Base-by-base conservation (phyloP, 2,329 filamentous ascomycete genomes). In the Beauveria sp. region DNA sequence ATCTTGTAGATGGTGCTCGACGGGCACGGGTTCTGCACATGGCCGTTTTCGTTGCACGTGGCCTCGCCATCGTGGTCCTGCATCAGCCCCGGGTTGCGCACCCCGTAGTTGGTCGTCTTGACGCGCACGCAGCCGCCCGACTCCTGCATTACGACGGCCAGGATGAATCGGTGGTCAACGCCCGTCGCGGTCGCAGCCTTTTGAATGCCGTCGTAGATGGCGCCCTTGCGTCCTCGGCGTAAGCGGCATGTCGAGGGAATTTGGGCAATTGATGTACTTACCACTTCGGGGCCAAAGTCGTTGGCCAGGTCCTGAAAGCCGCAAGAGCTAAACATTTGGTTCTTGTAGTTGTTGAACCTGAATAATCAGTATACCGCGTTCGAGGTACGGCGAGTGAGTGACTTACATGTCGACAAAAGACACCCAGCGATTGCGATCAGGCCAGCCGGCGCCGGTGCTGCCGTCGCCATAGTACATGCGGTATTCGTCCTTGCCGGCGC, bases 61-160 rank as follows among this genome's bases (percentile, higher is more conserved):
- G 67, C 71, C 28, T 60, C 57, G 52, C 74, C 75, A 58, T 73
- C 67, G 65, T 76, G 73, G 40, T 66, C 67, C 64, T 77, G 74
- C 73, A 76, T 74, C 40, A 77, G 70, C 55, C 77, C 77, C 0
- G 77, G 77, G 68, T 79, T 79, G 59, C 62, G 62, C 26, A 77
- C 74, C 18, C 73, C 73, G 65, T 76, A 71, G 70, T 73, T 67
- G 46, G 75, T 77, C 22, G 75, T 76, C 2, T 65, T 68, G 24
- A 71, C 75, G 30, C 76, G 75, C 20, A 78, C 76, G 66, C 77
- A 78, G 46, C 77, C 77, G 62, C 72, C 72, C 64, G 72, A 75
- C 65, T 79, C 77, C 65, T 79, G 77, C 70, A 79, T 72, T 43
- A 78, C 64, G 62, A 78, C 69, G n/a, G 75, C 73, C 16, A 79